Base-by-base conservation (phyloP, 2,329 filamentous ascomycete genomes). In the Simplicillium sp. region DNA sequence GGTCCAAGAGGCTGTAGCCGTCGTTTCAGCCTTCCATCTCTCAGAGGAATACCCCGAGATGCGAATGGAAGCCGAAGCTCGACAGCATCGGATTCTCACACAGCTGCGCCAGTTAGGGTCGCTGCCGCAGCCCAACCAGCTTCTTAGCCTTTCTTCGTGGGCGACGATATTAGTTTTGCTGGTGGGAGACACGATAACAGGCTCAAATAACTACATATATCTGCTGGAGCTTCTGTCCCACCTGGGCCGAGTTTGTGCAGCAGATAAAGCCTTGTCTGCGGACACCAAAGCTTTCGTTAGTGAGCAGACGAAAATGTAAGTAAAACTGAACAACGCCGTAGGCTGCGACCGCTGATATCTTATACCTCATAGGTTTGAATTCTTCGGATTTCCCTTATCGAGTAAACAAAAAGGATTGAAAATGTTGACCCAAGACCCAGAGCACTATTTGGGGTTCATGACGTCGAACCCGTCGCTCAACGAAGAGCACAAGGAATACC, bases 131-230 rank as follows among this genome's bases (percentile, higher is more conserved):
- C 50, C 53, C 0, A 46, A 54, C 8, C 47, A 52, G n/a, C 51
- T 64, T 0, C 64, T 65, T 44, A 61, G 54, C 28, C 52, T 56
- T 1, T 62, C 54, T 11, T 63, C 57, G 3, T 54, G 61, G 46
- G 59, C 60, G 1, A 65, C 61, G 0, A 49, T 66, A 11, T 45
- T 65, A 2, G 55, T 66, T 0, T 51, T 66, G 1, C 46, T 66
- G 0, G 61, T 66, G 0, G 63, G 63, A 0, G 63, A 66, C 12
- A 65, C 62, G 0, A 62, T 66, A 7, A 66, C 62, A 0, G 62
- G 61, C 1, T 59, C 61, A 3, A 53, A 52, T 15, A 63, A 65
- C 28, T 66, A 58, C 37, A 46, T 45, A 1, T 60, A 60, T 38
- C 50, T 66, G 0, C 45, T 64, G 1, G 53, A 61, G 38, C 61